Evolutionary conservation across 1,284 basidiomycete species (phyloP), one percentile per base, ranked within the genome.

Genomic region (Cerrena zonata): DNA sequence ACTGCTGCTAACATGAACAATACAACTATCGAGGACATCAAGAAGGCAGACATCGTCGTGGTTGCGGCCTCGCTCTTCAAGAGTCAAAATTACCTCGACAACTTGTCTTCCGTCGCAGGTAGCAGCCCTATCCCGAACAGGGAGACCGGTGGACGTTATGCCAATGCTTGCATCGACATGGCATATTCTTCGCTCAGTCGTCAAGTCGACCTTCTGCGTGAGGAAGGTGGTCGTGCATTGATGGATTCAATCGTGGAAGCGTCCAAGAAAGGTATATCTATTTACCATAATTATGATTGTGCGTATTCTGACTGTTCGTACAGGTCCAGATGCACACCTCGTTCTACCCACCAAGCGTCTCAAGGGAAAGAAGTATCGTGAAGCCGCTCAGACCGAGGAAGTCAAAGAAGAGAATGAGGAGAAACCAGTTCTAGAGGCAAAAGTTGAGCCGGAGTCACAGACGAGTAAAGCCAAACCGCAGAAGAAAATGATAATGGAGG

Each of bases 1-100:
- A 86, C 82, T 2, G 84, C 86, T 43, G 65, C 77, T 2, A 85
- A 90, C 57, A 69, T 97, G 50, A 92, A 94, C 61, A 68, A 73
- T 10, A 70, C 82, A 22, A 90, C 81, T n/a, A 80, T 97, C 56
- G 76, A 88, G 56, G 77, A 86, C 12, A 74, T 95, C 23, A 75
- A 84, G 59, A 77, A 90, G 2, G 92, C 91, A 0, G 92, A 97
- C 64, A 84, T 97, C 46, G 76, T 97, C 47, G 80, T 97, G 56
- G 83, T 93, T 34, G 90, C 93, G 2, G 89, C 90, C 2, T 92
- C 86, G 58, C 69, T 96, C 18, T 91, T 94, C 73, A 85, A 86
- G 59, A 87, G 87, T 24, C 68, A 69, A 18, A 79, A 80, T 12
- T 95, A 94, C 64, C 77, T 91, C 52, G 82, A 80, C 11, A 89